These are phyloP conservation scores for Blastobotrys illinoisensis DNA, from an alignment of 1,139 yeast genomes.

Conservation along the genomic window DNA sequence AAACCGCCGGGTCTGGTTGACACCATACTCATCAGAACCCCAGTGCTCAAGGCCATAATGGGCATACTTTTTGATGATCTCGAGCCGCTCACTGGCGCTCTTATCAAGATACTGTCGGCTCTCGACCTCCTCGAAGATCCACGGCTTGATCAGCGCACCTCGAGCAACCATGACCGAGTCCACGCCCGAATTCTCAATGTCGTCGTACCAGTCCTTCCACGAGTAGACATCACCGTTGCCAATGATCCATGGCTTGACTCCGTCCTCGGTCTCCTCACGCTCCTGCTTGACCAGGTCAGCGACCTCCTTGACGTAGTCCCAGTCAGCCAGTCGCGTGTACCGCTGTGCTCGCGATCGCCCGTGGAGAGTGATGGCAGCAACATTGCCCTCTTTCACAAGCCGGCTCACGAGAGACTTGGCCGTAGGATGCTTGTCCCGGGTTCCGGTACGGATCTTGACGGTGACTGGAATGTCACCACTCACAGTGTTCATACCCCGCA, in stretches of 20 bases:
- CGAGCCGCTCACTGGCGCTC: conserved; percentile 82
- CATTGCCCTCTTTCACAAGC: conserved; percentile 68
- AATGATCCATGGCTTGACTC: conserved; percentile 44
- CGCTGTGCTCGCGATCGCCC: conserved; percentile 97
- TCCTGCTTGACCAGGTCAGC: conserved; percentile 61
- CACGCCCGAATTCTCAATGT: conserved; percentile 62
- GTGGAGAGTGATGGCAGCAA: conserved; percentile 88
- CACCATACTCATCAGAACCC: conserved; percentile 96
- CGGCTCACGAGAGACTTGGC: conserved; percentile 71
- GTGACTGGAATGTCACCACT: conserved; percentile 90
- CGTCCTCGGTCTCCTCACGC: conserved; percentile 42
- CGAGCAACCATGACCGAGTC: conserved; percentile 98
- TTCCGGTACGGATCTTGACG: conserved; percentile 87
- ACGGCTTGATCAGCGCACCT: conserved; percentile 95
- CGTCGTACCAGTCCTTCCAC: conserved; percentile 82
- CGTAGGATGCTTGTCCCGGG: conserved; percentile 77
- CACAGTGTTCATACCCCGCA: conserved; percentile 83
- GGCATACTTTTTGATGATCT: conserved; percentile 61
- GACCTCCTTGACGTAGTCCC: conserved; percentile 80
- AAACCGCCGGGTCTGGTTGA: conserved; percentile 80
- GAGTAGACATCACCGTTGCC: conserved; percentile 94
- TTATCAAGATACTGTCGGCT: conserved; percentile 86
- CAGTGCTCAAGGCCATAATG: conserved; percentile 88
- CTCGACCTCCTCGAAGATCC: conserved; percentile 96
- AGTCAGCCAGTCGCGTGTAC: conserved; percentile 84